Percentiles rank a stretch among this genome's conserved stretches.
Evolutionary conservation across 768 basidiomycete genomes (phyloP).

Genomic region (Termitomyces sp.): DNA sequence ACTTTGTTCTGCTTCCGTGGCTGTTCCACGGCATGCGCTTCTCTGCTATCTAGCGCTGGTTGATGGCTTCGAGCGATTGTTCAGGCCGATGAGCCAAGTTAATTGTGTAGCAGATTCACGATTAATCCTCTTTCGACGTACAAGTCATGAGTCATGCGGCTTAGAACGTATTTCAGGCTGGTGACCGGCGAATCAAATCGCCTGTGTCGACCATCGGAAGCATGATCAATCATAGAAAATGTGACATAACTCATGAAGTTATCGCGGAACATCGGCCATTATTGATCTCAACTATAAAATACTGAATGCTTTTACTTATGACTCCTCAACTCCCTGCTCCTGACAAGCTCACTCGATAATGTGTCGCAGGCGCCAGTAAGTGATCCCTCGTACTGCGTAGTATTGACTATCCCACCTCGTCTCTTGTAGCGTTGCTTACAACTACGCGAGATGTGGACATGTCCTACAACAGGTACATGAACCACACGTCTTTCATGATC

Average conservation of each 20-base stretch:
- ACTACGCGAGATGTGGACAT: not conserved
- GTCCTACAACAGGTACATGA: not conserved
- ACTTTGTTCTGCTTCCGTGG: not conserved
- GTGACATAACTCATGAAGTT: not conserved
- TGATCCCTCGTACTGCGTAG: not conserved
- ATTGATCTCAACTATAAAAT: not conserved
- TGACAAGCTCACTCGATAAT: not conserved
- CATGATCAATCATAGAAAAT: not conserved
- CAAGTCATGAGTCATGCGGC: not conserved
- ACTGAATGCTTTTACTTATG: not conserved
- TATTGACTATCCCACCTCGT: not conserved
- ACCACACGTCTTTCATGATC: not conserved
- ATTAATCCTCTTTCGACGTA: not conserved
- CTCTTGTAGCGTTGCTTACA: not conserved
- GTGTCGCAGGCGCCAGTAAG: conserved; percentile 3
- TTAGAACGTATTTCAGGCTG: not conserved
- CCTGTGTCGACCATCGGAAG: not conserved
- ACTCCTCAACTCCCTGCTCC: not conserved
- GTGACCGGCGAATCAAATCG: not conserved
- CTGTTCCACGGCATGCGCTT: no score
- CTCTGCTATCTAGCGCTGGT: not conserved
- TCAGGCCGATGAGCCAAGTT: not conserved
- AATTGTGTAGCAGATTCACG: not conserved
- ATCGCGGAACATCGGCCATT: not conserved
- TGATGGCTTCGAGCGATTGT: not conserved